Base-by-base conservation (phyloP, 306 rosid species). In the Boehmeria nivea region DNA sequence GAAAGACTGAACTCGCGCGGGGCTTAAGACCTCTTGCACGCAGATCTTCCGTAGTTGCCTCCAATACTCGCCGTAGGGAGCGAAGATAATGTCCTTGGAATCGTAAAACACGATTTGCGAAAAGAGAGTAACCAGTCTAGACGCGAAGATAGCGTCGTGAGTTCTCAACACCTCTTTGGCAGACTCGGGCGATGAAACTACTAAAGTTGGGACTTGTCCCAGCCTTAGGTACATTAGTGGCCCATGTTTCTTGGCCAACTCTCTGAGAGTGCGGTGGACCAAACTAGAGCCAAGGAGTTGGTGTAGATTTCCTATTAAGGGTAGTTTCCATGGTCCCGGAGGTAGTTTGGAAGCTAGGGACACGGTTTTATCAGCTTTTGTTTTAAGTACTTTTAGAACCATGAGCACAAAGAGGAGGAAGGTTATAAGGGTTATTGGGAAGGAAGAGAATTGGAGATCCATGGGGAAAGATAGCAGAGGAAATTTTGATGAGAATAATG, bases 111-210 rank as follows among this genome's bases (percentile, higher is more conserved):
- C 1, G 12, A 59, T 68, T 40, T 37, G 16, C 8, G 74, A 2
- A 7, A 25, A 11, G 9, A 74, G 67, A 26, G 59, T 20, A 12
- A 44, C 4, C 6, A 74, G 77, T n/a, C 54, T 50, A 25, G 4
- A 50, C 7, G 54, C 54, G 7, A 50, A 50, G 33, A 50, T 12
- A 2, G 6, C 3, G n/a, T 74, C 80, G 48, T 74, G 74, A 14
- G 74, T 73, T 49, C 65, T 70, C 66, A 78, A 42, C 8, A 78
- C 60, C 56, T 70, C 81, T 27, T 19, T 60, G 10, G 75, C 75
- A 21, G 37, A 25, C 38, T 74, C 78, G 31, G 81, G 21, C 11
- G 81, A 71, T 2, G 84, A 78, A 48, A 74, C 66, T 2, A 74
- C 55, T 0, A 67, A 2, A 19, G 63, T 19, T 1, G 33, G 59